These are phyloP conservation scores for Backusella morwellensis DNA, from an alignment of 192 early-diverging fungal genomes.

Conservation along the genomic window DNA sequence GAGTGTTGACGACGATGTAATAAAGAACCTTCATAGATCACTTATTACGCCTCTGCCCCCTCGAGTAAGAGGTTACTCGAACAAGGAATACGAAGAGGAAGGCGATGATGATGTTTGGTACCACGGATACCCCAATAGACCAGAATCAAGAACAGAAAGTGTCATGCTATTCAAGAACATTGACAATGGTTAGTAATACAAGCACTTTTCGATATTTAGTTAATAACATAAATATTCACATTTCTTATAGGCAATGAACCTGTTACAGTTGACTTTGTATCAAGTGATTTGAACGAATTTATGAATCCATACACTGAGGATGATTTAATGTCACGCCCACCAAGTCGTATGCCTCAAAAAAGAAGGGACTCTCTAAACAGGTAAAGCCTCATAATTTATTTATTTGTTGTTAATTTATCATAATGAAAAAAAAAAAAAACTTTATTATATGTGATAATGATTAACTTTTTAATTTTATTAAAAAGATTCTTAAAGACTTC, in stretches of 20 bases:
- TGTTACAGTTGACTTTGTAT: constrained; percentile 17
- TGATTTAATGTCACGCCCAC: constrained; percentile 8
- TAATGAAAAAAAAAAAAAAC: neutral
- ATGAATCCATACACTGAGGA: neutral
- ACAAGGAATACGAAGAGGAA: neutral
- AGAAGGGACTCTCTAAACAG: neutral
- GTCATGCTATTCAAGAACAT: constrained; percentile 23
- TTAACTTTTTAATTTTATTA: neutral
- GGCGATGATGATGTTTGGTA: neutral
- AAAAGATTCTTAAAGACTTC: neutral
- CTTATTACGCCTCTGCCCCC: neutral
- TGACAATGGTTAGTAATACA: constrained; percentile 8
- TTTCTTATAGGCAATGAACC: constrained; percentile 10
- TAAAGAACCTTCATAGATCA: neutral
- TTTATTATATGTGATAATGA: neutral
- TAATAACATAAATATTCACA: neutral
- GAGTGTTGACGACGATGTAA: neutral
- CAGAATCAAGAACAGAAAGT: constrained; percentile 16
- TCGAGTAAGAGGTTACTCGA: neutral
- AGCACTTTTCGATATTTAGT: neutral
- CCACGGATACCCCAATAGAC: neutral
- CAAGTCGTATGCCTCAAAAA: neutral
- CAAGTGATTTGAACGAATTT: constrained; percentile 20
- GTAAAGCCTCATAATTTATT: neutral
- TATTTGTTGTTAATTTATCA: neutral